Evolutionary conservation across 306 rosid species (phyloP), one percentile per base, ranked within the genome.

Genomic region (Gastrolobium villosum): DNA sequence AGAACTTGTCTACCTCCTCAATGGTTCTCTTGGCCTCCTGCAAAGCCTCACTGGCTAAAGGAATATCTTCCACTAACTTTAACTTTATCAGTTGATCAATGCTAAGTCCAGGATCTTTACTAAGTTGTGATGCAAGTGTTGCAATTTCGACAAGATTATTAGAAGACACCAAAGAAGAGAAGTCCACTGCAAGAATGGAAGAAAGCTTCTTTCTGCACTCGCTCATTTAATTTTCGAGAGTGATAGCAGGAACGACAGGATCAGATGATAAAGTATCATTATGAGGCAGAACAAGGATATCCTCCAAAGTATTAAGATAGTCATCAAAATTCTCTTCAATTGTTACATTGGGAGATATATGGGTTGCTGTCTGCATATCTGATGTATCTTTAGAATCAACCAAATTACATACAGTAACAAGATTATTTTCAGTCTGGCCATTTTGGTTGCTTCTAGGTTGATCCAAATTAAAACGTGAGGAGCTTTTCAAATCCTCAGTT

Each of bases 181-280:
- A 82, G 74, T 76, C 85, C 72, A 63, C 9, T 44, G 48, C 41
- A 31, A 82, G 82, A 62, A 76, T 39, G 10, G 74, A 49, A 76
- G 85, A 82, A 34, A 82, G 85, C 41, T 82, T 82, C 26, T 71
- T 35, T 60, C 65, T 41, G 61, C 52, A 28, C 37, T 82, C 75
- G 5, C 40, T 53, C 10, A 64, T 82, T 62, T 76, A 79, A 31
- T 70, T 20, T 40, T 63, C 74, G 36, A 10, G 4, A 13, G 53
- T 6, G 45, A 46, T 26, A 14, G 57, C 65, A 43, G n/a, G 11
- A 53, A 4, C 28, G 6, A n/a, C 36, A 4, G 55, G 39, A 53
- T 63, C 41, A 13, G 64, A 77, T 6, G 10, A 3, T 53, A 53
- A 14, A 46, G 48, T 43, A 36, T 77, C 82, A 13, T 31, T 40